phyloP scores from a whole-genome alignment of 129 eudicot species.

The Mikania micrantha region DNA sequence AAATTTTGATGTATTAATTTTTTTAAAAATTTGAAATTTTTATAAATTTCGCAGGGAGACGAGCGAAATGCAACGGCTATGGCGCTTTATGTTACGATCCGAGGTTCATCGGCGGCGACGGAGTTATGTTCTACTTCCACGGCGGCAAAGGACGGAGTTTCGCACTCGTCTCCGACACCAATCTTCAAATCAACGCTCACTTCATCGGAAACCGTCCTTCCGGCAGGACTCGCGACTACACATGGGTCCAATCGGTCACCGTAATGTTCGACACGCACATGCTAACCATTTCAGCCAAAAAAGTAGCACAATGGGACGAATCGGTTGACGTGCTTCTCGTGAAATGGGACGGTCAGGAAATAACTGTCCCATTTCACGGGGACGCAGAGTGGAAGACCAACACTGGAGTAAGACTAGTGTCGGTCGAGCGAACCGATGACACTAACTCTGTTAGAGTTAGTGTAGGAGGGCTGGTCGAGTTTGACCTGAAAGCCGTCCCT shows the following conservation, averaged over 20 bases:
- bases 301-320: constrained; percentile 42
- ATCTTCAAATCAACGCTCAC: constrained; percentile 62
- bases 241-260: constrained; percentile 62
- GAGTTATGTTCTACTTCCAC: constrained; percentile 72
- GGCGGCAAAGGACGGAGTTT: constrained; percentile 46
- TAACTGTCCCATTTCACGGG: constrained; percentile 42
- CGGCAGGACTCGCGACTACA: constrained; percentile 58
- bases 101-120: constrained; percentile 66
- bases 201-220: constrained; percentile 51
- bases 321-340: constrained; percentile 43
- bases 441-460: constrained; percentile 37
- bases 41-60: constrained; percentile 40
- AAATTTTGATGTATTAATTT: no score
- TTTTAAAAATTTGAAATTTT: no score
- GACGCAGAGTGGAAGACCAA: constrained; percentile 42
- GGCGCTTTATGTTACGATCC: constrained; percentile 66
- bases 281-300: constrained; percentile 41
- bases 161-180: constrained; percentile 50
- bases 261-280: constrained; percentile 53
- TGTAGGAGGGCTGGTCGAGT: constrained; percentile 32
- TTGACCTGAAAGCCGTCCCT: constrained; percentile 45
- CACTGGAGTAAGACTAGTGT: constrained; percentile 28
- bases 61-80: constrained; percentile 34
- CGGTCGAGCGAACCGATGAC: constrained; percentile 55
- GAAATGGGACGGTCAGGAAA: constrained; percentile 36